Base-by-base conservation (phyloP, 352 stramenopile species). In the Globisporangium recalcitrans region DNA sequence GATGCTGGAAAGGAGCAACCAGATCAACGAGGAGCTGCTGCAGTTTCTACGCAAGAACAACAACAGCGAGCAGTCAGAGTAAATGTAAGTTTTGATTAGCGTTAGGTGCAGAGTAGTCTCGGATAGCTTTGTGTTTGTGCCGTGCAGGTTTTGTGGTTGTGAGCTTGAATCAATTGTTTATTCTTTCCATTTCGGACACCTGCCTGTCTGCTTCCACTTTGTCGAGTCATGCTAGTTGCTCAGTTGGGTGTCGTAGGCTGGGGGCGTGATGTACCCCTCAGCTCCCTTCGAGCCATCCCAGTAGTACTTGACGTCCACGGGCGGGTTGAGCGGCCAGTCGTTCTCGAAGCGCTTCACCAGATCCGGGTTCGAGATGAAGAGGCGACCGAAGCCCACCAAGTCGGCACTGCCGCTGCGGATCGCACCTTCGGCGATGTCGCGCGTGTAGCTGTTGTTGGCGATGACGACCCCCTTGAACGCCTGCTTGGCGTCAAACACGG, bases 371-470 rank as follows among this genome's bases (percentile, higher is more conserved):
- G 32, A 36, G 32, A 36, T 36, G 32, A 36, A 36, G 32, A 36
- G 32, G 32, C 32, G 32, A 10, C 32, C 32, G 32, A 36, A 85
- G 29, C 64, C 67, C 47, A 84, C 67, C 11, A 74, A 62, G 32
- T 85, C 72, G 21, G 69, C 65, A 7, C 56, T 42, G 22, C 72
- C 72, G 11, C 59, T 67, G 40, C 55, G 46, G 5, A 86, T 44
- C 11, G 63, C 60, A 1, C 59, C 64, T 40, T 78, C 63, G 0
- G 69, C 72, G 0, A 47, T 60, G 38, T 68, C 64, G 32, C 55
- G 54, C 13, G 53, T 67, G 53, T 67, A 64, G 55, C 63, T 68
- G 51, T 60, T 64, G 53, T 57, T 61, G 63, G 48, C 63, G 21
- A 69, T 60, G 49, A 69, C 40, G n/a, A 14, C 1, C 11, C 63